phyloP scores from a whole-genome alignment of 768 basidiomycete genomes.

The Pulveroboletus frians region DNA sequence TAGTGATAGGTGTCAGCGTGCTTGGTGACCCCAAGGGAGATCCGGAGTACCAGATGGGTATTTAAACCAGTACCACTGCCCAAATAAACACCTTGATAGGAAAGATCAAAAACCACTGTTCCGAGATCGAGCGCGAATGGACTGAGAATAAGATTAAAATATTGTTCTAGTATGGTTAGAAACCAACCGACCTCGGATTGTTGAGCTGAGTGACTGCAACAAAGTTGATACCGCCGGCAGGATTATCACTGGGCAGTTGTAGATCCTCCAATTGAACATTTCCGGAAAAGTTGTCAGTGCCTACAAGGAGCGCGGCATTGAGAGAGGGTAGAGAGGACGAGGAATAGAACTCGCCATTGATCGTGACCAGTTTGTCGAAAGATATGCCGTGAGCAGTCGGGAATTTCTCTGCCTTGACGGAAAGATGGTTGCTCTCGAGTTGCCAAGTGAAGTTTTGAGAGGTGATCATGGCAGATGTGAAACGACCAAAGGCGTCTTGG shows the following conservation, averaged over 20 bases:
- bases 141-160: conserved; percentile 28
- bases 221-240: conserved; percentile 64
- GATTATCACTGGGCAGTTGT: conserved; percentile 61
- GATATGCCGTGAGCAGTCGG: conserved; percentile 60
- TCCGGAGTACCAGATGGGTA: conserved; percentile 42
- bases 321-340: neutral
- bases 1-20: conserved; percentile 18
- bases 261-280: conserved; percentile 53
- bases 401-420: conserved; percentile 62
- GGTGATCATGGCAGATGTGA: conserved; percentile 61
- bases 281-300: conserved; percentile 57
- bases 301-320: conserved; percentile 29
- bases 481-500: conserved; percentile 53
- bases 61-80: conserved; percentile 51
- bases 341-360: conserved; percentile 42
- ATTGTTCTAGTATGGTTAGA: neutral
- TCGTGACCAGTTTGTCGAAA: conserved; percentile 55
- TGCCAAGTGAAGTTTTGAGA: conserved; percentile 65
- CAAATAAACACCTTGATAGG: conserved; percentile 51
- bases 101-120: conserved; percentile 57
- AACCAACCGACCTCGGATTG: conserved; percentile 47
- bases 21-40: neutral
- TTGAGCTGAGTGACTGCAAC: conserved; percentile 48
- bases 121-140: conserved; percentile 69
- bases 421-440: conserved; percentile 49